phyloP scores from a whole-genome alignment of 2,329 filamentous ascomycete species.

The Xylogone sp. region DNA sequence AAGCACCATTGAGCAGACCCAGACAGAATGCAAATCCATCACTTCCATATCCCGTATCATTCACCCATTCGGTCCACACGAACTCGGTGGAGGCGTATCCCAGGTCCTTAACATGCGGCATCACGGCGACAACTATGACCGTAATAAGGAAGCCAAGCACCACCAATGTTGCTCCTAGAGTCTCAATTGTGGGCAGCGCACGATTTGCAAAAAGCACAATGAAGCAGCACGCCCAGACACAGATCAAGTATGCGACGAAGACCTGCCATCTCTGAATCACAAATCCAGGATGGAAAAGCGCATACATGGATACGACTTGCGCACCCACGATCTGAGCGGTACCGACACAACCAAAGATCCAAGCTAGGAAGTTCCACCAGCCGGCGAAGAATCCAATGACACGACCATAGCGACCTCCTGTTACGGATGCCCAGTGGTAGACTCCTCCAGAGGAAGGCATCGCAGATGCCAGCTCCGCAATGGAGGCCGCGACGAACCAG shows the following conservation, averaged over 20 bases:
- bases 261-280: constrained; percentile 45
- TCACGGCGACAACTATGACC: constrained; percentile 50
- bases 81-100: constrained; percentile 36
- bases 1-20: constrained; percentile 65
- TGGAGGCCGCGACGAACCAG: constrained; percentile 43
- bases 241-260: constrained; percentile 43
- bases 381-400: constrained; percentile 45
- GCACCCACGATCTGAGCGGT: constrained; percentile 37
- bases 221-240: constrained; percentile 41
- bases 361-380: constrained; percentile 49
- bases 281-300: constrained; percentile 42
- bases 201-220: constrained; percentile 52
- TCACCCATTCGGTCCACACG: constrained; percentile 42
- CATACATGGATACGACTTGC: constrained; percentile 43
- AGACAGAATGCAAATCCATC: constrained; percentile 55
- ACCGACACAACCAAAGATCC: constrained; percentile 39
- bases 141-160: constrained; percentile 51
- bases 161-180: constrained; percentile 50
- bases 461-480: constrained; percentile 45
- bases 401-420: constrained; percentile 43
- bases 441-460: constrained; percentile 38
- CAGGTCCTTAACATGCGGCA: constrained; percentile 41
- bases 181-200: constrained; percentile 47
- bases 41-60: constrained; percentile 40
- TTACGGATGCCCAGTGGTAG: constrained; percentile 50